phyloP scores from a whole-genome alignment of 108 stramenopile genomes.

The Discostella pseudostelligera region DNA sequence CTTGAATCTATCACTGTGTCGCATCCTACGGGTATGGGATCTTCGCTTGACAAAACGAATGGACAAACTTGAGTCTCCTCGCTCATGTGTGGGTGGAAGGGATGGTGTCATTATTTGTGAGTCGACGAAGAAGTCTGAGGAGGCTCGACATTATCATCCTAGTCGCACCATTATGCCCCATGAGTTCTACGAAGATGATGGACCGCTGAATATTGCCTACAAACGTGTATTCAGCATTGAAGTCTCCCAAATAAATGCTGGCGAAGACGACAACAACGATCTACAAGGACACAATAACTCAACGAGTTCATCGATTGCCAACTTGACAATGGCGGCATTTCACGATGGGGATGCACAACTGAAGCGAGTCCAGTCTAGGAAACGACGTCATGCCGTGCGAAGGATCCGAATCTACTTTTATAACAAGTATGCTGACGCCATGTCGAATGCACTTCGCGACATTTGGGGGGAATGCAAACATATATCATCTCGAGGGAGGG shows the following conservation, averaged over 20 bases:
- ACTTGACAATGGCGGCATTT: slow-evolving; percentile 13
- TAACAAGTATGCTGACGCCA: slow-evolving; percentile 51
- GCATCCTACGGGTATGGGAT: slow-evolving; percentile 46
- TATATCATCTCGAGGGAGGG: slow-evolving; percentile 9
- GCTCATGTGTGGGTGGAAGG: background rate
- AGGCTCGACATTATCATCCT: no score
- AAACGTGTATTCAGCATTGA: slow-evolving; percentile 56
- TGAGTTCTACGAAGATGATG: slow-evolving; percentile 53
- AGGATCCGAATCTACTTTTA: slow-evolving; percentile 66
- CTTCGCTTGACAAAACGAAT: slow-evolving; percentile 51
- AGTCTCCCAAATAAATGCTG: slow-evolving; percentile 40
- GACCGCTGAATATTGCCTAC: slow-evolving; percentile 54
- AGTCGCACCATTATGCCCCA: slow-evolving; percentile 12
- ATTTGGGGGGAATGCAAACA: background rate
- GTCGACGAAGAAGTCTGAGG: slow-evolving; percentile 11
- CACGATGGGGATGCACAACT: slow-evolving; percentile 10
- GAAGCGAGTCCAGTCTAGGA: slow-evolving; percentile 9
- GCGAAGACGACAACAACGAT: slow-evolving; percentile 7
- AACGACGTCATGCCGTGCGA: slow-evolving; percentile 36
- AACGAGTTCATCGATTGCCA: slow-evolving; percentile 15
- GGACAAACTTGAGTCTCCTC: slow-evolving; percentile 3
- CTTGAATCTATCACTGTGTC: slow-evolving; percentile 40
- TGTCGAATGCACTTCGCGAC: slow-evolving; percentile 33
- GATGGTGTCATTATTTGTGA: background rate
- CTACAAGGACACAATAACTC: background rate